Conservation (phyloP, 129 eudicot genomes). For the Chrysanthemum seticuspe region DNA sequence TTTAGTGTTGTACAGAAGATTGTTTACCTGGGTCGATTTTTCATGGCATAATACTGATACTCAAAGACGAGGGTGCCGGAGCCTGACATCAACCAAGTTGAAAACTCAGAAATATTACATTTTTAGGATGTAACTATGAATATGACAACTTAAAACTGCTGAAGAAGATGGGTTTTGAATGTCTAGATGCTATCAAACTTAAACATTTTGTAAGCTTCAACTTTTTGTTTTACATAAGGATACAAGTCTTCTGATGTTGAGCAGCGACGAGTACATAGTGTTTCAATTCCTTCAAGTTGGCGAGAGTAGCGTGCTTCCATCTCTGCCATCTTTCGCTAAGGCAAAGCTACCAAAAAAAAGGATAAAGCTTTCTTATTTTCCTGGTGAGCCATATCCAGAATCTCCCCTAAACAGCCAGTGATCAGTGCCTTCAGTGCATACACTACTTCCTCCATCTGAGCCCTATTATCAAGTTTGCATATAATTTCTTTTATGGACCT, state of each 20-base stretch:
- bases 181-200: background rate
- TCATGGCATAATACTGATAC: background rate
- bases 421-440: too few species aligned
- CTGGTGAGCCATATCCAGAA: too few species aligned
- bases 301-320: background rate
- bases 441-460: too few species aligned
- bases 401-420: too few species aligned
- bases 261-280: background rate
- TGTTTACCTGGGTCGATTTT: background rate
- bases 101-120: background rate
- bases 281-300: conserved; percentile 3
- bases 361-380: too few species aligned
- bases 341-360: too few species aligned
- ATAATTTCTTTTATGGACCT: too few species aligned
- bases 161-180: background rate
- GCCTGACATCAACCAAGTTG: background rate
- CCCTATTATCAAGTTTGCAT: too few species aligned
- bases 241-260: too few species aligned
- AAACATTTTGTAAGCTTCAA: background rate
- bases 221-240: background rate
- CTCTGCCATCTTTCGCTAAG: background rate
- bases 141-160: background rate
- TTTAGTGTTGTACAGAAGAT: too few species aligned
- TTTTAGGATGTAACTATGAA: background rate
- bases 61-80: background rate